Base-by-base conservation (phyloP, 306 rosid genomes). In the Vigna reflexopilosa region DNA sequence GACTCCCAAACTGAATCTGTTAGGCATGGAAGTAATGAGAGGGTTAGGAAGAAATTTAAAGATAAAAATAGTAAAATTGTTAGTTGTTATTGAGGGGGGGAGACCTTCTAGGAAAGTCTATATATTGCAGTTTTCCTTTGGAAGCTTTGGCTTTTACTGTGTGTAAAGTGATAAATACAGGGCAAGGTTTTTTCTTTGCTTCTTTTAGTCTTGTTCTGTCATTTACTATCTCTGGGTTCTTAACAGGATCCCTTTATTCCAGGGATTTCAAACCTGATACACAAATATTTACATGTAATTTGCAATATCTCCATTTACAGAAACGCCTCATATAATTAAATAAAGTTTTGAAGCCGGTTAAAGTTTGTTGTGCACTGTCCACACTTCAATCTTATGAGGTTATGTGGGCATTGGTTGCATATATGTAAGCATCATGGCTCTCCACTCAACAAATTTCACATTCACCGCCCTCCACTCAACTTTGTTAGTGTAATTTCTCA, bases 351-450 rank as follows among this genome's bases (percentile, higher is more conserved):
- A 36, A 16, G 7, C 26, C 15, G 7, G 32, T 24, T 67, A 77
- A 55, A 67, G 49, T 28, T 22, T 49, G 20, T 11, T 67, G 38
- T 11, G 67, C 11, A 42, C 57, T 55, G 45, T 67, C 56, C 59
- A 9, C 5, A 5, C 22, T 44, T 44, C 10, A 26, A 59, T 28
- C 57, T 44, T 48, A 20, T 48, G 66, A 75, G 50, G 30, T 28
- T 28, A 28, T 28, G 30, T 28, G 50, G 77, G 32, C 52, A 15
- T 64, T 62, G n/a, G 20, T 62, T 51, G 26, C 9, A 45, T 7
- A 30, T 32, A 15, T 44, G 34, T 14, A 81, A 61, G 9, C 67
- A 16, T 62, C 48, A 50, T 7, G 26, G 47, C 62, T 45, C 73
- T 26, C 3, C 47, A 74, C 70, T 71, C 7, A 44, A 42, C 22